These are phyloP conservation scores for Macrophomina pseudophaseolina DNA, from an alignment of 2,329 filamentous ascomycete species.

Conservation along the genomic window DNA sequence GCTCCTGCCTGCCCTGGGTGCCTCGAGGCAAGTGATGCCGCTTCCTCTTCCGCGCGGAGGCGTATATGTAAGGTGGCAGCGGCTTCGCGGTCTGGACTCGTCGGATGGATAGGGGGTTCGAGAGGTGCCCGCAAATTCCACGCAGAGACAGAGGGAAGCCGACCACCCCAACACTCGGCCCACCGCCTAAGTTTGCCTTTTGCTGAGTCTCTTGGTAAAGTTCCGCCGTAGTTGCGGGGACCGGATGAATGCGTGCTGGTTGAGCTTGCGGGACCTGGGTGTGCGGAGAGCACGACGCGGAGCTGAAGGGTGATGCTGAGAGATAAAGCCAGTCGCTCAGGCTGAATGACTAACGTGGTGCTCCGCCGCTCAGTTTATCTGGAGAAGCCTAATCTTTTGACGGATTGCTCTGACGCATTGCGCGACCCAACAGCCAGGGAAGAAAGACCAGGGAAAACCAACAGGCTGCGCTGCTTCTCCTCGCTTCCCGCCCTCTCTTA, in stretches of 20 bases:
- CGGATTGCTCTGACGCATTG: constrained; percentile 15
- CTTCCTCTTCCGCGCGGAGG: not conserved
- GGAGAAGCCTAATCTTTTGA: not conserved
- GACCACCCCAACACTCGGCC: constrained; percentile 1
- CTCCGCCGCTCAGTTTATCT: constrained; percentile 6
- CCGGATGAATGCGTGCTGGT: not conserved
- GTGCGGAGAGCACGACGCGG: not conserved
- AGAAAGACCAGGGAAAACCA: not conserved
- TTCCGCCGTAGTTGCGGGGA: not conserved
- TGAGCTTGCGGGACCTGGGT: not conserved
- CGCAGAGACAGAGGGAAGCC: not conserved
- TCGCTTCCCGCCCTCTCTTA: constrained; percentile 21
- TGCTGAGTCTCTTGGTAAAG: not conserved
- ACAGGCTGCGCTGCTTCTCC: constrained; percentile 1
- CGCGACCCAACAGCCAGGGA: not conserved
- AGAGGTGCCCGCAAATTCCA: not conserved
- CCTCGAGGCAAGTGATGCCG: constrained; percentile 9
- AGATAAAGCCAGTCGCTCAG: not conserved
- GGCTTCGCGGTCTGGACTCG: not conserved
- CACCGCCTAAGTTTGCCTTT: constrained; percentile 3
- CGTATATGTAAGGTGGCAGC: too few relatives aligned
- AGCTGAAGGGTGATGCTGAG: not conserved
- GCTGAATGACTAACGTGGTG: not conserved
- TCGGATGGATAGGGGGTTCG: constrained; percentile 13
- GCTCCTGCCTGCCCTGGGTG: not conserved